Percentiles rank a stretch among this genome's conserved stretches.
phyloP scores from a whole-genome alignment of 208 protist species.

The Tritrichomonas foetus region DNA sequence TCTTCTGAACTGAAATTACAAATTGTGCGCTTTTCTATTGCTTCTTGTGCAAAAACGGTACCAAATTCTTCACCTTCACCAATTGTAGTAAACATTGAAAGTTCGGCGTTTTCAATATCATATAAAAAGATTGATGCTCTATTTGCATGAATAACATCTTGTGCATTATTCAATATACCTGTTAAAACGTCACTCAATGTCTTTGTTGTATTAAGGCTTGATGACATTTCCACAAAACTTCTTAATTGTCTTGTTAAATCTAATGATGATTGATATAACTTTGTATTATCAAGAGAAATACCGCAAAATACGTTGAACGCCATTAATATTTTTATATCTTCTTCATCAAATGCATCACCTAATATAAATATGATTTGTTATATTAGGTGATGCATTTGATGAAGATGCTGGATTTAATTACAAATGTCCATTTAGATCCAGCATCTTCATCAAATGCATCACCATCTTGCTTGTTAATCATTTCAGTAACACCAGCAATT shows the following conservation, averaged over 20 bases:
- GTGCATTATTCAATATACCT: background rate
- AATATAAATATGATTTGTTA: too few species aligned
- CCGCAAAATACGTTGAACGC: constrained; percentile 19
- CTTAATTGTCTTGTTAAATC: background rate
- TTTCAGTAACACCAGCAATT: constrained; percentile 54
- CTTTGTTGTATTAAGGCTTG: background rate
- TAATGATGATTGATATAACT: background rate
- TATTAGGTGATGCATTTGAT: too few species aligned
- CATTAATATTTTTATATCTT: constrained; percentile 22
- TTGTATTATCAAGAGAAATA: background rate
- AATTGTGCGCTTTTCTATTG: too few species aligned
- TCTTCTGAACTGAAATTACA: too few species aligned
- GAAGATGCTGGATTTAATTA: too few species aligned
- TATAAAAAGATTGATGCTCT: background rate
- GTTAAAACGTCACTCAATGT: background rate
- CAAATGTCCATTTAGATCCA: constrained; percentile 52
- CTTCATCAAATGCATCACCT: constrained; percentile 11
- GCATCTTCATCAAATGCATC: constrained; percentile 41
- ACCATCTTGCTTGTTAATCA: constrained; percentile 51
- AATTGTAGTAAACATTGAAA: too few species aligned
- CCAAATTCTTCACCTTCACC: too few species aligned
- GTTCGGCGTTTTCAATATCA: too few species aligned
- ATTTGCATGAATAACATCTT: background rate
- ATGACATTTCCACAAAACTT: background rate
- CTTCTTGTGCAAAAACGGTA: too few species aligned